phyloP scores from a whole-genome alignment of 768 basidiomycete species.

The Termitomyces sp. region DNA sequence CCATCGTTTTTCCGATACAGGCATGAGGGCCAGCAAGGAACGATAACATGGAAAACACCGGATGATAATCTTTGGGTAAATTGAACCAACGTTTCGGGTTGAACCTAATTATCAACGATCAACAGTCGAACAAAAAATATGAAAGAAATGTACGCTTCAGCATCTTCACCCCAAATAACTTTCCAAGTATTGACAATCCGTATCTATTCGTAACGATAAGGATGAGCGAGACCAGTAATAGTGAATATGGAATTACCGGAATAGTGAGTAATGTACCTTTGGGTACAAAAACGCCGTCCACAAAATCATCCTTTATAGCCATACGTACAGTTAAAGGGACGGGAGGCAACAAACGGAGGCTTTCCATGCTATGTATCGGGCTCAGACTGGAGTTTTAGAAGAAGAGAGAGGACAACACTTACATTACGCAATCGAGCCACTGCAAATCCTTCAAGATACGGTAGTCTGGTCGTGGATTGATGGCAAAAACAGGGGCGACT shows the following conservation, averaged over 20 bases:
- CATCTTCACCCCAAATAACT: slow-evolving; percentile 44
- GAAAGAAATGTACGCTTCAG: slow-evolving; percentile 32
- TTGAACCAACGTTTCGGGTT: slow-evolving; percentile 41
- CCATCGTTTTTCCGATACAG: slow-evolving; percentile 40
- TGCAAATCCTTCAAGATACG: slow-evolving; percentile 30
- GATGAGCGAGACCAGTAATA: neutral
- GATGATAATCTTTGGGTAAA: slow-evolving; percentile 27
- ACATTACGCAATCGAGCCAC: slow-evolving; percentile 38
- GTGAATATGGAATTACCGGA: slow-evolving; percentile 21
- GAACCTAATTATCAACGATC: slow-evolving; percentile 24
- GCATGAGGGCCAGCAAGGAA: slow-evolving; percentile 39
- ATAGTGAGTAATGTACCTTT: slow-evolving; percentile 40
- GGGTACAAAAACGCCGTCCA: slow-evolving; percentile 39
- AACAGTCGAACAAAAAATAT: neutral
- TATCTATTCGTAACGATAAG: slow-evolving; percentile 19
- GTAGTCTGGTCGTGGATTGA: slow-evolving; percentile 31
- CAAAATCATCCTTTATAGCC: slow-evolving; percentile 29
- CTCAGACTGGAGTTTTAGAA: neutral
- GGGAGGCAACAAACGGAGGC: slow-evolving; percentile 34
- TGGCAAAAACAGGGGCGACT: slow-evolving; percentile 30
- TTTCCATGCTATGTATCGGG: slow-evolving; percentile 28
- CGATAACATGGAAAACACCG: slow-evolving; percentile 29
- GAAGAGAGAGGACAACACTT: slow-evolving; percentile 2
- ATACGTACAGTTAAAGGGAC: slow-evolving; percentile 35
- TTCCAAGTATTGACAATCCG: slow-evolving; percentile 45